These are phyloP conservation scores for Pseudogymnoascus sp. DNA, from an alignment of 2,329 filamentous ascomycete species.

Conservation along the genomic window DNA sequence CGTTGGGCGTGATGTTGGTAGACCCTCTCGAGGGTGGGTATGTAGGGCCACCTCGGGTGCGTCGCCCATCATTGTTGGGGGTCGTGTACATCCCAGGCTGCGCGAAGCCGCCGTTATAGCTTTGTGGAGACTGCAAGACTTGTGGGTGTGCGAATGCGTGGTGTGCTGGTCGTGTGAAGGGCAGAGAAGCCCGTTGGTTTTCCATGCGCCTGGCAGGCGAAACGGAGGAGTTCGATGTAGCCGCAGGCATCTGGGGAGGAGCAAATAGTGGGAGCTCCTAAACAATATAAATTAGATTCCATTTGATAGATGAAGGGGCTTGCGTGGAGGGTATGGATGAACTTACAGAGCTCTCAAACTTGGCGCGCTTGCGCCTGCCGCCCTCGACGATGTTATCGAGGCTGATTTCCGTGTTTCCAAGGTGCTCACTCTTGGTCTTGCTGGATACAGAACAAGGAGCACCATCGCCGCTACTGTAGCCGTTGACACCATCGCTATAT, in stretches of 20 bases:
- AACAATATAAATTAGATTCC: conserved; percentile 16
- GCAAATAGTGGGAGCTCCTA: conserved; percentile 95
- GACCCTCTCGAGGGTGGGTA: conserved; percentile 39
- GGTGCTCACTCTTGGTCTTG: conserved; percentile 71
- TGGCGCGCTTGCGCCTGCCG: conserved; percentile 87
- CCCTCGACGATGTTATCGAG: conserved; percentile 98
- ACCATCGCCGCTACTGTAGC: conserved; percentile 83
- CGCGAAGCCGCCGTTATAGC: conserved; percentile 51
- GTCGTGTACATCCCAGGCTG: conserved; percentile 56
- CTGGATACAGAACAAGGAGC: conserved; percentile 70
- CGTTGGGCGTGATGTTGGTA: conserved; percentile 35
- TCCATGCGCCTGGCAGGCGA: conserved; percentile 80
- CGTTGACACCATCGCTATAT: conserved; percentile 58
- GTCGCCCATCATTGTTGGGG: conserved; percentile 53
- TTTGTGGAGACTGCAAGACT: conserved; percentile 77
- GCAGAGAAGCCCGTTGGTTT: conserved; percentile 62
- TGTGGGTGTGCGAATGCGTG: conserved; percentile 74
- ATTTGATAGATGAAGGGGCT: not conserved
- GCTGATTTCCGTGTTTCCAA: conserved; percentile 94
- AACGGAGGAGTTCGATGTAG: conserved; percentile 94
- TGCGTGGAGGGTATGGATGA: conserved; percentile 19
- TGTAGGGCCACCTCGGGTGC: conserved; percentile 57
- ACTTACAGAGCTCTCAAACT: conserved; percentile 95
- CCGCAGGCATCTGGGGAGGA: conserved; percentile 85
- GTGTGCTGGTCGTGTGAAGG: conserved; percentile 68